phyloP scores from a whole-genome alignment of 352 stramenopile species.

The Globisporangium alternatum region DNA sequence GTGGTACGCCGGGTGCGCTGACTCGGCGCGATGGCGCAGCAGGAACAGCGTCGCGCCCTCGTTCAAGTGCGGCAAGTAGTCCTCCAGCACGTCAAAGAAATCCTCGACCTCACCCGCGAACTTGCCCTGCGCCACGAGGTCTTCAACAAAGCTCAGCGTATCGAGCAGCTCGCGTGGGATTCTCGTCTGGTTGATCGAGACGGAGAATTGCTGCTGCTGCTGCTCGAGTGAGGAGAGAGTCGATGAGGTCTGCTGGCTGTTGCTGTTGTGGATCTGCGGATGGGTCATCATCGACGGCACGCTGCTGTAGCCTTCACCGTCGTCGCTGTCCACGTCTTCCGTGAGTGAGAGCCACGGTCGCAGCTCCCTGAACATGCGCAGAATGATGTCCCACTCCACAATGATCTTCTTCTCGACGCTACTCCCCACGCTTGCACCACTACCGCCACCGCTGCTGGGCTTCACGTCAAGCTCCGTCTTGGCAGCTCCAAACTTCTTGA shows the following conservation, averaged over 20 bases:
- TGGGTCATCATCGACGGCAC: conserved; percentile 26
- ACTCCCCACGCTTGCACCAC: too few species aligned
- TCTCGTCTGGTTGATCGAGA: conserved; percentile 65
- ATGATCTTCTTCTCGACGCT: conserved; percentile 34
- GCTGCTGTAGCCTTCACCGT: conserved; percentile 16
- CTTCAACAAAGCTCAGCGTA: conserved; percentile 69
- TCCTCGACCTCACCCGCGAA: conserved; percentile 71
- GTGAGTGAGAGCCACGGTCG: conserved; percentile 66
- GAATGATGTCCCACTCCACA: conserved; percentile 86
- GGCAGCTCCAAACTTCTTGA: conserved; percentile 81
- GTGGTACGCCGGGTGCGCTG: conserved; percentile 63
- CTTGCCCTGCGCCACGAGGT: conserved; percentile 50
- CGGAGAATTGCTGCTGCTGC: conserved; percentile 29
- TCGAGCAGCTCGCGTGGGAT: conserved; percentile 80
- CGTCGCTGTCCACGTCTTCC: conserved; percentile 31
- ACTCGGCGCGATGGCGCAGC: conserved; percentile 57
- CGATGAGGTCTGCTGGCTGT: not conserved
- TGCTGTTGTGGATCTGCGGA: conserved; percentile 11
- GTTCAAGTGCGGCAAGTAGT: conserved; percentile 66
- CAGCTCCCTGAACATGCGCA: conserved; percentile 67
- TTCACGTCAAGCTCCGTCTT: conserved; percentile 14
- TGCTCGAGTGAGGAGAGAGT: conserved; percentile 7
- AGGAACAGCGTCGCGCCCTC: conserved; percentile 59
- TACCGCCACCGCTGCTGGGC: conserved; percentile 5
- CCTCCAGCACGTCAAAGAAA: conserved; percentile 72